phyloP scores from a whole-genome alignment of 1,284 basidiomycete species.

The Wallemia hederae region DNA sequence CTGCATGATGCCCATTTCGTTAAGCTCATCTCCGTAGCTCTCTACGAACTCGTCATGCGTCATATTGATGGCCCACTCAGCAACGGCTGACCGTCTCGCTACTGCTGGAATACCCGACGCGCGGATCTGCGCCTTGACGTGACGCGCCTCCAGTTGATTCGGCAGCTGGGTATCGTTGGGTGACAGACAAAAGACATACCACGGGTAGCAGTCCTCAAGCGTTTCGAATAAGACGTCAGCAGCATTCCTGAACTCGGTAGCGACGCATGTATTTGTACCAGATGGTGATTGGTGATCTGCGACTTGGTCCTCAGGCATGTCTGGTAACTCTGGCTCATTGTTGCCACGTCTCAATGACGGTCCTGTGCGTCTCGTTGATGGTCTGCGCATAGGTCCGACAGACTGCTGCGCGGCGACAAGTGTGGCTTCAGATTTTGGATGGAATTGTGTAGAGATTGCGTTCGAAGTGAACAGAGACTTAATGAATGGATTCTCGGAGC shows the following conservation, averaged over 20 bases:
- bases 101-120: constrained; percentile 54
- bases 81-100: constrained; percentile 30
- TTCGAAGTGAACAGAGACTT: constrained; percentile 63
- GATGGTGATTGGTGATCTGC: constrained; percentile 6
- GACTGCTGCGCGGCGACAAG: constrained; percentile 79
- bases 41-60: constrained; percentile 63
- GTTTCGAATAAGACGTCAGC: constrained; percentile 65
- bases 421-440: constrained; percentile 72
- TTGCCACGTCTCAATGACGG: constrained; percentile 26
- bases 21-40: constrained; percentile 37
- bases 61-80: constrained; percentile 52
- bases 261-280: constrained; percentile 30
- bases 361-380: constrained; percentile 47
- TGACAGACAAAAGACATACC: constrained; percentile 76
- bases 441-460: constrained; percentile 62
- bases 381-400: constrained; percentile 70
- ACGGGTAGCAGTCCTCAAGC: constrained; percentile 62
- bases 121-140: constrained; percentile 70
- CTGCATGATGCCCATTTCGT: constrained; percentile 22
- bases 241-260: constrained; percentile 59
- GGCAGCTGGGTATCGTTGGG: constrained; percentile 85
- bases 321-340: constrained; percentile 12
- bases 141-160: constrained; percentile 69
- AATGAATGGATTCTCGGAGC: constrained; percentile 68
- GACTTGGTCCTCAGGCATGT: constrained; percentile 9